A percentile compares a stretch with the other conserved stretches of the same genome.
Conservation (phyloP, 371 early-diverging fungal species). For the Parasitella parasitica region DNA sequence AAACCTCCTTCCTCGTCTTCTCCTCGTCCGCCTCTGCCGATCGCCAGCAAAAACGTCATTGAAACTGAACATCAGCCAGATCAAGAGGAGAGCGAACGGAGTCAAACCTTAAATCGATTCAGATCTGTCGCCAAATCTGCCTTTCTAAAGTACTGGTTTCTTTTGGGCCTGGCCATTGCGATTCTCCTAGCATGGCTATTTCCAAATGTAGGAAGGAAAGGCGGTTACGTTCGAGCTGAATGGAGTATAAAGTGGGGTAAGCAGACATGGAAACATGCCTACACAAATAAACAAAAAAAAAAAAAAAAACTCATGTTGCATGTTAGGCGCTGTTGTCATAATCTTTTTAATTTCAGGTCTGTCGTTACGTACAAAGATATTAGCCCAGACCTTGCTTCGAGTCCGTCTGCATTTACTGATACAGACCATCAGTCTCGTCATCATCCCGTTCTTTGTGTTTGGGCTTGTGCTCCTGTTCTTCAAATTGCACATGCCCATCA, state of each 20-base stretch:
- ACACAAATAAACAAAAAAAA: too few relatives aligned
- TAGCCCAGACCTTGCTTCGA: slow-evolving; percentile 58
- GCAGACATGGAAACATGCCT: too few relatives aligned
- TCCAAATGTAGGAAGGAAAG: slow-evolving; percentile 57
- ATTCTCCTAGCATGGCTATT: slow-evolving; percentile 57
- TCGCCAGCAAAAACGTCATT: not conserved
- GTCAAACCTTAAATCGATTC: not conserved
- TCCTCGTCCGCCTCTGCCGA: too few relatives aligned
- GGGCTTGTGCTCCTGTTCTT: slow-evolving; percentile 58
- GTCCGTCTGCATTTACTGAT: slow-evolving; percentile 65
- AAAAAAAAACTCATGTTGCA: too few relatives aligned
- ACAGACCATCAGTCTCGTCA: slow-evolving; percentile 60
- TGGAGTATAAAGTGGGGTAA: slow-evolving; percentile 66
- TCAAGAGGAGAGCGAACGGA: not conserved
- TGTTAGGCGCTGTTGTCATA: slow-evolving; percentile 55
- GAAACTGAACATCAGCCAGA: not conserved
- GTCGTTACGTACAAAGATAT: slow-evolving; percentile 63
- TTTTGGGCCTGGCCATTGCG: slow-evolving; percentile 56
- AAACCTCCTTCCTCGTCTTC: too few relatives aligned
- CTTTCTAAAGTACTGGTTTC: slow-evolving; percentile 33
- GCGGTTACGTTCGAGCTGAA: slow-evolving; percentile 57
- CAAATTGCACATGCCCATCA: slow-evolving; percentile 43
- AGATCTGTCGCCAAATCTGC: not conserved
- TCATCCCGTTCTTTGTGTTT: slow-evolving; percentile 68
- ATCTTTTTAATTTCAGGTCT: slow-evolving; percentile 76